Percentiles rank a stretch among this genome's conserved stretches.
Conservation (phyloP, 768 basidiomycete genomes). For the Russula foetens region DNA sequence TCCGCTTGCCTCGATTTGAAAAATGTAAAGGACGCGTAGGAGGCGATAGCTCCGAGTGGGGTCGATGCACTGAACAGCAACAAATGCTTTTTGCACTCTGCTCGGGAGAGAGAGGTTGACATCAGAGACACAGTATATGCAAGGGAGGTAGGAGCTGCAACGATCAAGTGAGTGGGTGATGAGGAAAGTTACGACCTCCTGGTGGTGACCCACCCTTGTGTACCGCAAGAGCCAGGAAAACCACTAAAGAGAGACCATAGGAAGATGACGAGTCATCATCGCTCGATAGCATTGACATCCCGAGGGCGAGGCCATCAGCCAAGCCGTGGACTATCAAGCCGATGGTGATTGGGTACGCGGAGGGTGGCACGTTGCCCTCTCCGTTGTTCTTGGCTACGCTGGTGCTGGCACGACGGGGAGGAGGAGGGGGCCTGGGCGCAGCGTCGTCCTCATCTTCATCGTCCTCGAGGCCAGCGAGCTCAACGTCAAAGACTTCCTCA, state of each 20-base stretch:
- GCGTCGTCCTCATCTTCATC: conserved; percentile 31
- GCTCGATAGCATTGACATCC: conserved; percentile 54
- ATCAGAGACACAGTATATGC: conserved; percentile 82
- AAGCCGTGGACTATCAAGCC: conserved; percentile 84
- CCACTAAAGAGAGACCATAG: conserved; percentile 60
- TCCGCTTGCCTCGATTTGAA: conserved; percentile 38
- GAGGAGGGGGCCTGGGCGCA: conserved; percentile 21
- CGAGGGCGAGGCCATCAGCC: conserved; percentile 89
- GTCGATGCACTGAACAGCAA: conserved; percentile 77
- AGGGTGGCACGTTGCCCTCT: conserved; percentile 24
- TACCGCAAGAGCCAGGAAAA: conserved; percentile 85
- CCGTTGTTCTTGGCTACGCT: not conserved
- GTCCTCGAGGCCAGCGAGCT: conserved; percentile 49
- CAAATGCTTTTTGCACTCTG: conserved; percentile 67
- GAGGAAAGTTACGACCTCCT: not conserved
- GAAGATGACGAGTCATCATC: conserved; percentile 25
- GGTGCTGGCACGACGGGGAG: not conserved
- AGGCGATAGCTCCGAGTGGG: conserved; percentile 71
- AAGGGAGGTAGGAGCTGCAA: conserved; percentile 78
- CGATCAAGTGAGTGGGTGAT: not conserved
- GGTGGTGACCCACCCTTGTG: conserved; percentile 67
- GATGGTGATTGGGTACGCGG: conserved; percentile 67
- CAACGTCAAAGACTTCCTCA: conserved; percentile 51
- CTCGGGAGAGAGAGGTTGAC: conserved; percentile 58
- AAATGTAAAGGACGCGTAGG: conserved; percentile 57